Conservation (phyloP, 2,329 filamentous ascomycete genomes). For the Phaeosphaeriaceae sp. region DNA sequence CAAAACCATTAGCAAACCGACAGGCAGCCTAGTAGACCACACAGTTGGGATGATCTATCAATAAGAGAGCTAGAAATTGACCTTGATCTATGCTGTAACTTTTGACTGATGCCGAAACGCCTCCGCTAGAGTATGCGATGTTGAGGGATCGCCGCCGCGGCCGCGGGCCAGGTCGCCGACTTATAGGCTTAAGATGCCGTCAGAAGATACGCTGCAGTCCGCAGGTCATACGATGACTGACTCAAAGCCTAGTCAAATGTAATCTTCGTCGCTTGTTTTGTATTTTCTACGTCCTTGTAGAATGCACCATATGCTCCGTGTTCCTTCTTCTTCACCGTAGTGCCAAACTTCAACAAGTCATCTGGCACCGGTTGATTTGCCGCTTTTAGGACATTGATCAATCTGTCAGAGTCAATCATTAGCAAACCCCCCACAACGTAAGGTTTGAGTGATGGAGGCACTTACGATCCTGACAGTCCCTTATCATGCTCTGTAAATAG, state of each 20-base stretch:
- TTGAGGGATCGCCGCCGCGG: conserved; percentile 18
- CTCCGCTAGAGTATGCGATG: conserved; percentile 26
- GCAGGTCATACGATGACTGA: conserved; percentile 1
- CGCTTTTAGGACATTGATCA: conserved; percentile 95
- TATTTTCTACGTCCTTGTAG: conserved; percentile 87
- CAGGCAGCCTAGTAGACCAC: background rate
- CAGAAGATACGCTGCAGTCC: conserved; percentile 1
- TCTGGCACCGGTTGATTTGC: conserved; percentile 91
- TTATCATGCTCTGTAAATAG: conserved; percentile 97
- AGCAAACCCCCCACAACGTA: conserved; percentile 2
- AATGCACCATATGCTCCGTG: conserved; percentile 96
- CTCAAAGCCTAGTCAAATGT: conserved; percentile 69
- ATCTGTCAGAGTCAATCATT: conserved; percentile 54
- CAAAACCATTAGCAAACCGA: too few species aligned
- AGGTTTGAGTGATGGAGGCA: conserved; percentile 36
- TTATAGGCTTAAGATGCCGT: background rate
- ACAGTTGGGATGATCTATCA: background rate
- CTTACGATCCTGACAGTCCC: conserved; percentile 83
- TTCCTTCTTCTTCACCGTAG: conserved; percentile 98
- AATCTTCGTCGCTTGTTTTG: conserved; percentile 87
- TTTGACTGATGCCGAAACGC: conserved; percentile 32
- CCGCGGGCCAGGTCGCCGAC: conserved; percentile 33
- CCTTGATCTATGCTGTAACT: conserved; percentile 11
- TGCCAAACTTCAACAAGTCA: conserved; percentile 91
- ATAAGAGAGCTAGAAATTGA: background rate